Base-by-base conservation (phyloP, 176 grass and related monocot species). In the Guadua angustifolia region DNA sequence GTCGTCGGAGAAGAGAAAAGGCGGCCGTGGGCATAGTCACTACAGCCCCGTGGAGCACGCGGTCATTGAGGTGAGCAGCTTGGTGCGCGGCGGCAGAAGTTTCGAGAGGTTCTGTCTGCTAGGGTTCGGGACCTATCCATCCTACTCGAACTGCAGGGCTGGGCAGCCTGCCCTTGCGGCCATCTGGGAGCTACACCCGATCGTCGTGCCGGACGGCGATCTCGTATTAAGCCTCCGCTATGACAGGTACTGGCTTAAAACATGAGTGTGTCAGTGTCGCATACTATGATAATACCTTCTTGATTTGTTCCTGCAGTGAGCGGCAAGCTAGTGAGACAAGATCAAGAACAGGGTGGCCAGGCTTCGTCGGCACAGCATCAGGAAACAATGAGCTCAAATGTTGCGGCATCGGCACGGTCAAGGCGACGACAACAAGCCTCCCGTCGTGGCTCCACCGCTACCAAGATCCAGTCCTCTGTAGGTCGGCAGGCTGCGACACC, bases 11-110 rank as follows among this genome's bases (percentile, higher is more conserved):
- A 82, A 68, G 63, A 88, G 74, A 46, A 77, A 57, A 24, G 19
- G 4, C 32, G 35, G 19, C 19, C 53, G 19, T 56, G 19, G 33
- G 13, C 63, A 70, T 9, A 77, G 25, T 7, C 46, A 68, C 66
- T 94, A 95, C 85, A 95, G 87, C 67, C 79, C 93, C 49, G 46
- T 95, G 3, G 93, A 93, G 83, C 95, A 98, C 70, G 88, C 74
- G 9, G 69, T 98, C 67, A 95, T 95, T 93, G 93, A 93, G 42
- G 69, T 98, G 36, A 88, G 85, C 63, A 70, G 73, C 57, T 66
- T 98, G 84, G 58, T 91, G 78, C 74, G 60, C 21, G 73, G 50
- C 15, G 73, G 63, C 25, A 67, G 44, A 43, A 46, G 69, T 1
- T 21, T 50, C 2, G 95, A 83, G 49, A 88, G 84, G 66, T 64